phyloP scores from a whole-genome alignment of 75 land plant species.

The Picea sitchensis region DNA sequence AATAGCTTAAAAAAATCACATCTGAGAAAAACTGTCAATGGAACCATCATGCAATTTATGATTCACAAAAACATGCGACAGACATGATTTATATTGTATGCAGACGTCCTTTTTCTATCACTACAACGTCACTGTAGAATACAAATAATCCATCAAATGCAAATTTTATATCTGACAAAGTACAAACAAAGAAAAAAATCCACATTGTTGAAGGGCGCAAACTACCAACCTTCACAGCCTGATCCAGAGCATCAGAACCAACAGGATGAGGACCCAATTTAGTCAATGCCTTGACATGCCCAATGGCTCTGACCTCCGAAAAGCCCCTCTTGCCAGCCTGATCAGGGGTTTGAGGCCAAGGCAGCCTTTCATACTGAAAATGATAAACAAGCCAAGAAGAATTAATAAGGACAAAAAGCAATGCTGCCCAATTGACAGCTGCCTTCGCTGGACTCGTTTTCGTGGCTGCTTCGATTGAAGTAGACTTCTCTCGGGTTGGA shows the following conservation, averaged over 20 bases:
- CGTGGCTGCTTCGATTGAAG: too few species aligned
- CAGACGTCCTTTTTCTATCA: too few species aligned
- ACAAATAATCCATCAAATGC: too few species aligned
- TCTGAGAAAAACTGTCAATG: background rate
- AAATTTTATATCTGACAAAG: too few species aligned
- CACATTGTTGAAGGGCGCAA: too few species aligned
- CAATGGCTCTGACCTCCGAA: constrained; percentile 74
- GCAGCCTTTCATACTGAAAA: constrained; percentile 58
- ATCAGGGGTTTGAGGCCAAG: constrained; percentile 54
- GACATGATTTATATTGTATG: too few species aligned
- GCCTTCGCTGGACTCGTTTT: constrained; percentile 22
- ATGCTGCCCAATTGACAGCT: constrained; percentile 32
- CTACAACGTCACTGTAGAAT: too few species aligned
- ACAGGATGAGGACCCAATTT: constrained; percentile 91
- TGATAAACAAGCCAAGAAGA: constrained; percentile 56
- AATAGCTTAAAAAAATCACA: background rate
- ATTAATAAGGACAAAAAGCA: constrained; percentile 46
- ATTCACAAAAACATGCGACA: too few species aligned
- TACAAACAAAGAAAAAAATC: too few species aligned
- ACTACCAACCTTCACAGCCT: constrained; percentile 66
- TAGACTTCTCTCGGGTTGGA: too few species aligned
- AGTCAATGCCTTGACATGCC: constrained; percentile 73
- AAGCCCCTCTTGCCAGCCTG: constrained; percentile 93
- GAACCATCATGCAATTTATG: too few species aligned
- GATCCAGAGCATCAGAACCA: constrained; percentile 79